Evolutionary conservation across 106 monocot species (phyloP), one percentile per base, ranked within the genome.

Genomic region (Vanilla planifolia): DNA sequence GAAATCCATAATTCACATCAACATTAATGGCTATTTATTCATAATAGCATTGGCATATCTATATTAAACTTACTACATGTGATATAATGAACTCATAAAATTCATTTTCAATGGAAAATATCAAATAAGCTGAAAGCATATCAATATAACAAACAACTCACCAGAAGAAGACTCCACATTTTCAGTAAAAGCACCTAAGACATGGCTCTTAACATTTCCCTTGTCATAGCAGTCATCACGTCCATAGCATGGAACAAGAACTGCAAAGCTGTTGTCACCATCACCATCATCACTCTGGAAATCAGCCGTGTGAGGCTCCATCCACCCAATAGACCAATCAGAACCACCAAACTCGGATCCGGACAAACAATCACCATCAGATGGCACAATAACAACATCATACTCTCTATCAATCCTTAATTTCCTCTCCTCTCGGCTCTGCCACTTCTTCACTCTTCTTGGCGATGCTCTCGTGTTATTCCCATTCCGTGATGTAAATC

Each of bases 251-350:
- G 79, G 85, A 22, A 90, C 90, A 17, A 90, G 75, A 6, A 90
- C 90, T 3, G 85, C 85, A 43, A 90, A 90, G 71, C 82, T 82
- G 47, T 27, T 57, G 47, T 90, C 90, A 2, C 46, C 29, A 9
- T 81, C 68, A n/a, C 52, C 28, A 0, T 26, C 52, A 30, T 22
- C 22, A n/a, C 61, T 52, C 33, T 70, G 71, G 63, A 85, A 85
- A 7, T 81, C 85, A 15, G 85, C 40, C 4, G 72, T 75, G 22
- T 85, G 89, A 3, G 85, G 85, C 36, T 90, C 90, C 63, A 74
- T 46, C 90, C 90, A 90, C 17, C 90, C 90, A 23, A 90, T 82
- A 0, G 90, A 85, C 85, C 85, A 90, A 66, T 90, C 90, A 0
- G 85, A 82, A 66, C 76, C 90, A 43, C 82, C 90, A 5, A 85